phyloP scores from a whole-genome alignment of 1,284 basidiomycete genomes.

The Papiliotrema nemorosa region DNA sequence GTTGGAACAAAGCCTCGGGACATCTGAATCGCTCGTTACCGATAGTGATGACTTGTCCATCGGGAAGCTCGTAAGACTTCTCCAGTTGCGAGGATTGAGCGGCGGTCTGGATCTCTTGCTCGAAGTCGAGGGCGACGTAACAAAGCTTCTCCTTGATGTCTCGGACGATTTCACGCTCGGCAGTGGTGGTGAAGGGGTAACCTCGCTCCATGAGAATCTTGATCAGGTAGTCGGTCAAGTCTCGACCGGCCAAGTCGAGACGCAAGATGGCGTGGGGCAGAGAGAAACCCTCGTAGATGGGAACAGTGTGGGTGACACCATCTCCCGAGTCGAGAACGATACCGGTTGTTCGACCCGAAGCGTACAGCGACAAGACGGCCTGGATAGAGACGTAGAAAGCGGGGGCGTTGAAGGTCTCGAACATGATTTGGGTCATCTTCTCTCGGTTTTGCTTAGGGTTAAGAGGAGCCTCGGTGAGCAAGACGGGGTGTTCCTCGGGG shows the following conservation, averaged over 20 bases:
- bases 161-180: constrained; percentile 92
- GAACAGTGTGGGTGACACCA: constrained; percentile 89
- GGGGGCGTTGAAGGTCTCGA: constrained; percentile 92
- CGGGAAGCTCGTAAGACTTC: constrained; percentile 94
- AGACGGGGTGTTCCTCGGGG: constrained; percentile 84
- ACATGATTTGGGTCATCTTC: constrained; percentile 98
- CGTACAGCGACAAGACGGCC: constrained; percentile 87
- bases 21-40: constrained; percentile 97
- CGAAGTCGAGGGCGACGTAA: constrained; percentile 95
- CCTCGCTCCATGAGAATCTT: constrained; percentile 93
- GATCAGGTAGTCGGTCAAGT: constrained; percentile 87
- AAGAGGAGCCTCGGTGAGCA: constrained; percentile 90
- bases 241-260: constrained; percentile 92
- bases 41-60: constrained; percentile 95
- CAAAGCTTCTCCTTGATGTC: constrained; percentile 99
- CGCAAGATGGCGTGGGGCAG: constrained; percentile 91
- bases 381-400: constrained; percentile 93
- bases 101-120: constrained; percentile 91
- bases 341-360: constrained; percentile 87
- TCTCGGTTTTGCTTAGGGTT: constrained; percentile 94
- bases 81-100: constrained; percentile 87
- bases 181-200: constrained; percentile 89
- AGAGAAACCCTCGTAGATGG: constrained; percentile 94
- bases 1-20: constrained; percentile 97
- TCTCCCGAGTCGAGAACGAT: constrained; percentile 92